phyloP scores from a whole-genome alignment of 805 yeast genomes.

The Ogataea paradorogensis region DNA sequence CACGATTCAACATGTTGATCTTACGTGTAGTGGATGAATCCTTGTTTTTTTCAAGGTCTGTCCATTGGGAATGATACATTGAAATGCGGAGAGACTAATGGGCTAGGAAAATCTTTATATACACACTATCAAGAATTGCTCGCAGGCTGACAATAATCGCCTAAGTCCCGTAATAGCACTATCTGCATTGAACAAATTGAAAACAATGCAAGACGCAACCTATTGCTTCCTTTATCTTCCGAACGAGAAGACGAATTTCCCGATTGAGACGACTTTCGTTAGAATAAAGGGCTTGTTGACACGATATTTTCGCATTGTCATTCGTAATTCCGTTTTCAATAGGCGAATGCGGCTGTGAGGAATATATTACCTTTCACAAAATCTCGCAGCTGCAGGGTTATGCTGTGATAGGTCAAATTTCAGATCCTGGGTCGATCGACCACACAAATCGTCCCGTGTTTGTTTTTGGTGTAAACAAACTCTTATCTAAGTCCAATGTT shows the following conservation, averaged over 20 bases:
- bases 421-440: conserved; percentile 1
- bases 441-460: background rate
- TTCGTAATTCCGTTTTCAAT: too few species aligned
- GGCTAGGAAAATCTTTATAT: background rate
- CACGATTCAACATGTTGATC: background rate
- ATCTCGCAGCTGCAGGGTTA: background rate
- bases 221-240: too few species aligned
- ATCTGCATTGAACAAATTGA: background rate
- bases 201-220: too few species aligned
- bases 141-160: background rate
- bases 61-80: conserved; percentile 2
- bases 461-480: background rate
- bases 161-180: too few species aligned
- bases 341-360: background rate
- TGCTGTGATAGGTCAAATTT: background rate
- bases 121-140: background rate
- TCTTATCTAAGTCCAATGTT: conserved; percentile 8
- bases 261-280: too few species aligned
- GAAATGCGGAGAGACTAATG: background rate
- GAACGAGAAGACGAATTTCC: background rate
- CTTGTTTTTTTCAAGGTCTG: conserved; percentile 4
- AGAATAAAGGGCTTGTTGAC: background rate
- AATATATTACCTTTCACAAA: background rate
- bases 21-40: background rate
- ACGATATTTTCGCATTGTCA: too few species aligned